Base-by-base conservation (phyloP, 1,284 basidiomycete species). In the Boletellus deceptivus region DNA sequence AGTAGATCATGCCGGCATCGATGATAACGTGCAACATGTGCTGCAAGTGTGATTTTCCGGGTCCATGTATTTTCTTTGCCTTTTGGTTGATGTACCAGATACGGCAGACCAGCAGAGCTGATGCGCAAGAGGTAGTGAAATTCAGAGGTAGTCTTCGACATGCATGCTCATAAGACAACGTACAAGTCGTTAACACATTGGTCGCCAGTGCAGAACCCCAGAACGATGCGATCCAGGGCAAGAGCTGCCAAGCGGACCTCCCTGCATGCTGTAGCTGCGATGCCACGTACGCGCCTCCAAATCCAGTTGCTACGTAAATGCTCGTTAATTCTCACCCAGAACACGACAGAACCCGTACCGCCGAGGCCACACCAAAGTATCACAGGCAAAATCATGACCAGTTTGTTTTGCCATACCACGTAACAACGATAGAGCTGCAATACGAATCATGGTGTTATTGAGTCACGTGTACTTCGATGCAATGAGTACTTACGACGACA, bases 351-450 rank as follows among this genome's bases (percentile, higher is more conserved):
- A 31, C 27, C 16, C 62, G 20, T 37, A 63, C 62, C 29, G 10
- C n/a, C 55, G 13, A 52, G 50, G 9, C 25, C 25, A 48, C 48
- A 50, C 62, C 62, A 63, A 8, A 63, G 51, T 13, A 63, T 3
- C 9, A 25, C 25, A 6, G 64, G 64, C 0, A 61, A 0, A 10
- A 63, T 20, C 44, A 63, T 61, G 41, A 56, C 18, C 2, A 39
- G 29, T 37, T 55, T 56, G 1, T 53, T 58, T 14, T 55, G 58
- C 60, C 60, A 64, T 37, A 58, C 55, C 4, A 53, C 47, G 20
- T 62, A 61, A 44, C 62, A 64, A 3, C 64, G 62, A 36, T 66
- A 61, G 8, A 66, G 47, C 62, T 63, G 7, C 0, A n/a, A n/a
- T 35, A 8, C 16, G 34, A 17, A n/a, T n/a, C 27, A 13, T 6